phyloP scores from a whole-genome alignment of 345 rosid species.

The Bruguiera gymnorhiza region DNA sequence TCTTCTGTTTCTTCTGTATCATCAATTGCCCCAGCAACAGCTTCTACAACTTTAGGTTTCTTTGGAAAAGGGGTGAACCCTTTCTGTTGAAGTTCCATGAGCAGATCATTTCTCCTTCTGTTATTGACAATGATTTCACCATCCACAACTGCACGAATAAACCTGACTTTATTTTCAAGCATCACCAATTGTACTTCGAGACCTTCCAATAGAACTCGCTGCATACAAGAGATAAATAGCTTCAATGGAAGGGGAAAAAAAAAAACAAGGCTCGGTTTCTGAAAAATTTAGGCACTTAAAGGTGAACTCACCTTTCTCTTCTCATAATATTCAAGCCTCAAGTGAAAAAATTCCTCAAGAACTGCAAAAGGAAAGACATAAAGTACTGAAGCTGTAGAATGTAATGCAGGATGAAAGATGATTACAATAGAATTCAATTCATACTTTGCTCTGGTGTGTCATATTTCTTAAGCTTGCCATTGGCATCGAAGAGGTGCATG shows the following conservation, averaged over 20 bases:
- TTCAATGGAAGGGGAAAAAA: not conserved
- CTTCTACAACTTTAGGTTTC: constrained; percentile 51
- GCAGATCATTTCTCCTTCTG: constrained; percentile 75
- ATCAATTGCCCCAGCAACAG: constrained; percentile 65
- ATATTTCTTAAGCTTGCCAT: constrained; percentile 73
- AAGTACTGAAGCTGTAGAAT: not conserved
- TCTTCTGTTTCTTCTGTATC: constrained; percentile 60
- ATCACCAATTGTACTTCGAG: constrained; percentile 67
- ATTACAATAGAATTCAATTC: constrained; percentile 11
- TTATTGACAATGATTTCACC: constrained; percentile 88
- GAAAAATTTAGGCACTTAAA: not conserved
- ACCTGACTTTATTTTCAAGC: constrained; percentile 83
- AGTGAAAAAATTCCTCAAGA: constrained; percentile 72
- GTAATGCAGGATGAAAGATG: not conserved
- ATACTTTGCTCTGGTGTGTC: constrained; percentile 81
- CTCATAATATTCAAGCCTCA: constrained; percentile 67
- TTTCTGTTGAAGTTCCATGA: constrained; percentile 64
- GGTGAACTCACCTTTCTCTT: constrained; percentile 60
- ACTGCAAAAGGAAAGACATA: constrained; percentile 41
- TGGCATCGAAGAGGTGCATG: constrained; percentile 87
- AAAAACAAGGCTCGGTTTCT: too few species aligned
- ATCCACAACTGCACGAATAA: constrained; percentile 80
- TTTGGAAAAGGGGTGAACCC: constrained; percentile 85
- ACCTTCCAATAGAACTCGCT: constrained; percentile 53
- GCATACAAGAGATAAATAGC: constrained; percentile 26